Evolutionary conservation across 2,329 filamentous ascomycete species (phyloP).

Genomic region (Epichloe scottii): DNA sequence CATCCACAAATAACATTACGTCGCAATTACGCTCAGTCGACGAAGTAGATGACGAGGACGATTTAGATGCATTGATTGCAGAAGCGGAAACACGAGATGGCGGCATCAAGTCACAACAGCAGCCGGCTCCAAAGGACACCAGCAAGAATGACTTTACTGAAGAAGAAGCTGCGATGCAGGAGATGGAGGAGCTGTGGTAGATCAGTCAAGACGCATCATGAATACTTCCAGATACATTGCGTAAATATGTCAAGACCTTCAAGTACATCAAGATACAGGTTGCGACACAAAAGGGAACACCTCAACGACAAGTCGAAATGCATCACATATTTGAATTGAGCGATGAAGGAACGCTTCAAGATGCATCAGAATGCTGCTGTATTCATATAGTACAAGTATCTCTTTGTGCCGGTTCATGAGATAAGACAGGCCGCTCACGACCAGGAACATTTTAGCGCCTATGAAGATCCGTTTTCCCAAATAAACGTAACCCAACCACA

Average conservation of each 20-base stretch:
- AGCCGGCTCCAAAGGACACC: slow-evolving; percentile 4
- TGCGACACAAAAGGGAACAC: too few relatives aligned
- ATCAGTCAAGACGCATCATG: not conserved
- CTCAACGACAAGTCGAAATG: too few relatives aligned
- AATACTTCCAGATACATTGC: not conserved
- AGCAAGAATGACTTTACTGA: slow-evolving; percentile 36
- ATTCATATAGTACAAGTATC: not conserved
- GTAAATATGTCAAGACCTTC: not conserved
- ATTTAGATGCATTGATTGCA: slow-evolving; percentile 40
- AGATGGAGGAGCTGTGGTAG: slow-evolving; percentile 42
- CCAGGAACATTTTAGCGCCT: slow-evolving; percentile 6
- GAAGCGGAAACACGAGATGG: slow-evolving; percentile 26
- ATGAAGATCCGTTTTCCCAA: slow-evolving; percentile 3
- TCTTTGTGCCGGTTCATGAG: not conserved
- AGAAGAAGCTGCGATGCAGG: slow-evolving; percentile 57
- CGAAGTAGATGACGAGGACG: slow-evolving; percentile 22
- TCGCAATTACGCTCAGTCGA: not conserved
- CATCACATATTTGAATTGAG: too few relatives aligned
- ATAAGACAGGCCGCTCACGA: not conserved
- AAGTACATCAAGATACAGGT: too few relatives aligned
- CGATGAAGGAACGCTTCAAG: not conserved
- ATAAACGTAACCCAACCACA: slow-evolving; percentile 7
- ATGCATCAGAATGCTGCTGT: not conserved
- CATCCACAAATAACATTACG: too few relatives aligned
- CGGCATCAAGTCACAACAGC: not conserved